A percentile compares a stretch with the other conserved stretches of the same genome.
These are phyloP conservation scores for Vanderwaltozyma yarrowii DNA, from an alignment of 805 yeast genomes.

Conservation along the genomic window DNA sequence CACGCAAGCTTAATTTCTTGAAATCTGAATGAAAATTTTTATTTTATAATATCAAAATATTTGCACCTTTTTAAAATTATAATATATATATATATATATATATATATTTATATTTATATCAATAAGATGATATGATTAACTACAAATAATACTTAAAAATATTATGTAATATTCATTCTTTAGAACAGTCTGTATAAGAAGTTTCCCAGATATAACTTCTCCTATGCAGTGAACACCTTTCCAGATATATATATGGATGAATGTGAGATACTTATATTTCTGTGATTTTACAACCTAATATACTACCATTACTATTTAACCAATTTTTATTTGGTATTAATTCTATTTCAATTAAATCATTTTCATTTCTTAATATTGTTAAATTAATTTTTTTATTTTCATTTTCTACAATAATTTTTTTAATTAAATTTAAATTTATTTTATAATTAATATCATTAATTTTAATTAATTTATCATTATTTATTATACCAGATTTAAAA, in stretches of 20 bases:
- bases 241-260: no score
- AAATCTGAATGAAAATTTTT: not conserved
- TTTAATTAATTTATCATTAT: conserved; percentile 43
- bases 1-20: conserved; percentile 31
- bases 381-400: conserved; percentile 23
- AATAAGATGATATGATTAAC: no score
- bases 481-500: conserved; percentile 38
- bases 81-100: not conserved
- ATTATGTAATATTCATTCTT: no score
- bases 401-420: conserved; percentile 33
- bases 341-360: conserved; percentile 17
- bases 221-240: no score
- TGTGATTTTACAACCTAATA: conserved; percentile 47
- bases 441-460: conserved; percentile 50
- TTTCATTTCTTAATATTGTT: conserved; percentile 23
- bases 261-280: not conserved
- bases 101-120: no score
- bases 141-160: no score
- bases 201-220: no score
- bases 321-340: conserved; percentile 44
- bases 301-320: conserved; percentile 44
- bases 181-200: no score
- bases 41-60: not conserved
- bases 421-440: conserved; percentile 36
- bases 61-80: no score